Evolutionary conservation across 495 filamentous ascomycete genomes (phyloP), one percentile per base, ranked within the genome.

Genomic region (Oidiodendron maius): DNA sequence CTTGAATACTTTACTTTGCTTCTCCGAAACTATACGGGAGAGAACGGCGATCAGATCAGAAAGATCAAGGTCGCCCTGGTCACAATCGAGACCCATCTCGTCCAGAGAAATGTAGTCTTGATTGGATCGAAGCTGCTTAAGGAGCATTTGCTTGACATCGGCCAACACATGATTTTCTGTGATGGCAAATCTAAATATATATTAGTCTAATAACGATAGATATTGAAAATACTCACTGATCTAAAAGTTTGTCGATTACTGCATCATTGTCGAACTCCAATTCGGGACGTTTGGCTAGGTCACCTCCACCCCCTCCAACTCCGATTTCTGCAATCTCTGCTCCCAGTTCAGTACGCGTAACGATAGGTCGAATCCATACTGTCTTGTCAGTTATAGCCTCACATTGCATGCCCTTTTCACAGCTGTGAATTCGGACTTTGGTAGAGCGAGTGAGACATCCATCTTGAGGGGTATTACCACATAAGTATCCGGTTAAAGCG

Each of bases 371-470:
- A 41, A 96, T 94, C 64, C 77, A 81, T 16, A 97, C 84, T 0
- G 85, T 71, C 1, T 80, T 71, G 2, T 58, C 61, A 6, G 75
- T 71, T 2, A 85, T 61, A 0, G 69, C 71, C 0, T 68, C 32
- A 57, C 91, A 96, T 1, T 71, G 68, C 23, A 75, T 76, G 2
- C 82, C 87, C 47, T 77, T 81, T 55, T 91, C 91, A 52, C 91
- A 96, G 58, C 88, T 91, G 64, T 96, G 91, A 20, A 96, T 69
- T n/a, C 83, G 78, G n/a, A 76, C 79, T 15, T 64, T 64, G 12
- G 76, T 61, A 25, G 87, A 69, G 2, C 63, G 61, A 4, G 87
- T 95, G 30, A 96, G 65, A 59, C 81, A 87, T 4, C 89, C 89
- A 2, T 65, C 50, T n/a, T 85, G 74, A 18, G 67, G 59, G 16